A percentile compares a stretch with the other conserved stretches of the same genome.
These are phyloP conservation scores for Lindgomyces ingoldianus DNA, from an alignment of 495 filamentous ascomycete species.

Conservation along the genomic window DNA sequence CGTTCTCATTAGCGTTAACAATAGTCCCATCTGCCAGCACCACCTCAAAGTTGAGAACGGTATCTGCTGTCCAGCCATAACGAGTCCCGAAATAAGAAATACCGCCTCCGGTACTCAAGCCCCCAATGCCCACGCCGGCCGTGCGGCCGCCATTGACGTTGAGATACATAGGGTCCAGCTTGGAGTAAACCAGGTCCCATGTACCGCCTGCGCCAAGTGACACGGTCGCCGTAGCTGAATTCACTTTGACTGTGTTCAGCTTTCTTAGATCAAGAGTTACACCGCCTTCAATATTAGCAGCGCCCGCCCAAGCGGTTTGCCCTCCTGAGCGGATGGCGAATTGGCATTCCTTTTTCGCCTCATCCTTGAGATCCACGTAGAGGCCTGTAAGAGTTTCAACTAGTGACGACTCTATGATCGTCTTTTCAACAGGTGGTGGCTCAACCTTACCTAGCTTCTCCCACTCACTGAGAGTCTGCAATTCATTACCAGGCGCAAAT, in stretches of 20 bases:
- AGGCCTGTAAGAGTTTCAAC: constrained; percentile 1
- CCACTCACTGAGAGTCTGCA: constrained; percentile 22
- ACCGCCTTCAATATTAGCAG: constrained; percentile 3
- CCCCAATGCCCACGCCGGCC: constrained; percentile 3
- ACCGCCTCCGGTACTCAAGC: constrained; percentile 10
- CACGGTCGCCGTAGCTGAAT: not conserved
- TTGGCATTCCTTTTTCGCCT: constrained; percentile 1
- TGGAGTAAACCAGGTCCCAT: not conserved
- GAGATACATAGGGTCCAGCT: not conserved
- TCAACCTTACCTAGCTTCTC: constrained; percentile 13
- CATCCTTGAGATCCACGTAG: not conserved
- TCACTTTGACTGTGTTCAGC: not conserved
- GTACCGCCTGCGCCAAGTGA: not conserved
- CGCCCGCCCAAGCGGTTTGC: not conserved
- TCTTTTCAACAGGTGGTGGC: constrained; percentile 12
- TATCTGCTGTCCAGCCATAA: constrained; percentile 9
- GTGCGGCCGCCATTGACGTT: constrained; percentile 7
- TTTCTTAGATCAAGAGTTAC: not conserved
- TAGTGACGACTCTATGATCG: not conserved
- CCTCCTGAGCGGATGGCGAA: constrained; percentile 5
- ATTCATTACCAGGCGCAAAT: constrained; percentile 25
- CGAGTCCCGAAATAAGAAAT: not conserved
- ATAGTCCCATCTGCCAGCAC: constrained; percentile 17
- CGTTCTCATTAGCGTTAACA: not conserved
- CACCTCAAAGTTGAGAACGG: constrained; percentile 13